These are phyloP conservation scores for Wakefieldia striispora DNA, from an alignment of 768 basidiomycete species.

Conservation along the genomic window DNA sequence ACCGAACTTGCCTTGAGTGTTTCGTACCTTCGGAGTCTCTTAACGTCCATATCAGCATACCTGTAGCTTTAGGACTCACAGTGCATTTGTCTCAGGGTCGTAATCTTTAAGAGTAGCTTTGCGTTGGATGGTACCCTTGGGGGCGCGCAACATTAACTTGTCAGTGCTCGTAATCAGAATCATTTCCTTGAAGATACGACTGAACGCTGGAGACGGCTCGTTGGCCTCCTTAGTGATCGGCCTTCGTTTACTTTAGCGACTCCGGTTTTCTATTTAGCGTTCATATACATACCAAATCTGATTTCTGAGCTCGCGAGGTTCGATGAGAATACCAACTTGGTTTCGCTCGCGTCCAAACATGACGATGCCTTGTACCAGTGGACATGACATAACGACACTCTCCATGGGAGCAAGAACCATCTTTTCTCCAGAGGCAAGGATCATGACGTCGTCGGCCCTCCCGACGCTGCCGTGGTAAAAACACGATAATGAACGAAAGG, in stretches of 20 bases:
- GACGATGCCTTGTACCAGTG: slow-evolving; percentile 21
- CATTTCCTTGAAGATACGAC: slow-evolving; percentile 50
- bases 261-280: too few species aligned
- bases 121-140: slow-evolving; percentile 26
- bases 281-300: slow-evolving; percentile 26
- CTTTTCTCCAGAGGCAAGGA: slow-evolving; percentile 21
- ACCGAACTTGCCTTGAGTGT: not conserved
- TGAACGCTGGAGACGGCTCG: slow-evolving; percentile 35
- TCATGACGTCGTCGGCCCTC: slow-evolving; percentile 38
- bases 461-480: slow-evolving; percentile 27
- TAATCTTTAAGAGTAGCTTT: slow-evolving; percentile 21
- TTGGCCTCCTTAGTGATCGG: slow-evolving; percentile 42
- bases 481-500: not conserved
- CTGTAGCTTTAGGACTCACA: too few species aligned
- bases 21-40: too few species aligned
- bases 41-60: too few species aligned
- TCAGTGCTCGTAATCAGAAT: slow-evolving; percentile 39
- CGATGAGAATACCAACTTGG: slow-evolving; percentile 33
- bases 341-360: slow-evolving; percentile 37
- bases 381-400: slow-evolving; percentile 19
- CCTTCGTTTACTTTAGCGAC: slow-evolving; percentile 18
- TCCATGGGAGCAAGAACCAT: slow-evolving; percentile 30
- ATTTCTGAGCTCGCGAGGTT: slow-evolving; percentile 31
- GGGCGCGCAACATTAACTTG: slow-evolving; percentile 42
- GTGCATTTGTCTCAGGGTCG: slow-evolving; percentile 20